Evolutionary conservation across 2,329 filamentous ascomycete species (phyloP).

Genomic region (Verticillium dahliae): DNA sequence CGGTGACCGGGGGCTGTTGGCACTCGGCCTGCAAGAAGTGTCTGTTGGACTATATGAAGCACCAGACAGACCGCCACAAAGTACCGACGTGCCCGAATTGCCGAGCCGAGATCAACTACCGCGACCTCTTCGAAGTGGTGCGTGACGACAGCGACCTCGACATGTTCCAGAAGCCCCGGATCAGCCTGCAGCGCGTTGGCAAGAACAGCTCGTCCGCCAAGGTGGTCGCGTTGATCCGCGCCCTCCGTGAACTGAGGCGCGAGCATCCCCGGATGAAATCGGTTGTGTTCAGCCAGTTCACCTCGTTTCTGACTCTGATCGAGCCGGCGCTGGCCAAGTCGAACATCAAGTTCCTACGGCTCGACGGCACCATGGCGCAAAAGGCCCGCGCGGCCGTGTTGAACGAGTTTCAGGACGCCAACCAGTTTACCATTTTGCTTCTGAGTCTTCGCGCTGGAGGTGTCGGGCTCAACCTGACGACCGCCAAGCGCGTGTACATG

Average conservation of each 20-base stretch:
- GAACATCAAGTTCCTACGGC: slow-evolving; percentile 73
- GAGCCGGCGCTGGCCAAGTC: slow-evolving; percentile 68
- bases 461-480: slow-evolving; percentile 87
- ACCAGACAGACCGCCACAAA: slow-evolving; percentile 71
- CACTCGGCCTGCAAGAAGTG: slow-evolving; percentile 95
- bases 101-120: slow-evolving; percentile 70
- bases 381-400: slow-evolving; percentile 77
- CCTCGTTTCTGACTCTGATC: slow-evolving; percentile 88
- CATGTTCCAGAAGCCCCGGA: slow-evolving; percentile 38
- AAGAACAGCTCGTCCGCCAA: slow-evolving; percentile 76
- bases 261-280: slow-evolving; percentile 69
- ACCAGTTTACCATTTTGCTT: slow-evolving; percentile 67
- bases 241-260: slow-evolving; percentile 63
- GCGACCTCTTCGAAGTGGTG: slow-evolving; percentile 89
- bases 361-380: slow-evolving; percentile 87
- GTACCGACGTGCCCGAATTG: slow-evolving; percentile 85
- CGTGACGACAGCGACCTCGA: slow-evolving; percentile 62
- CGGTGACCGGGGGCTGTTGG: slow-evolving; percentile 86
- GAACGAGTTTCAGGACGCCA: slow-evolving; percentile 57
- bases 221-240: slow-evolving; percentile 69
- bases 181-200: slow-evolving; percentile 50
- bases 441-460: slow-evolving; percentile 85
- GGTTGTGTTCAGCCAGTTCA: slow-evolving; percentile 96
- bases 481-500: slow-evolving; percentile 87
- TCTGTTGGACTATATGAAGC: slow-evolving; percentile 81